Conservation (phyloP, 805 yeast genomes). For the Wickerhamomyces kurtzmanii region DNA sequence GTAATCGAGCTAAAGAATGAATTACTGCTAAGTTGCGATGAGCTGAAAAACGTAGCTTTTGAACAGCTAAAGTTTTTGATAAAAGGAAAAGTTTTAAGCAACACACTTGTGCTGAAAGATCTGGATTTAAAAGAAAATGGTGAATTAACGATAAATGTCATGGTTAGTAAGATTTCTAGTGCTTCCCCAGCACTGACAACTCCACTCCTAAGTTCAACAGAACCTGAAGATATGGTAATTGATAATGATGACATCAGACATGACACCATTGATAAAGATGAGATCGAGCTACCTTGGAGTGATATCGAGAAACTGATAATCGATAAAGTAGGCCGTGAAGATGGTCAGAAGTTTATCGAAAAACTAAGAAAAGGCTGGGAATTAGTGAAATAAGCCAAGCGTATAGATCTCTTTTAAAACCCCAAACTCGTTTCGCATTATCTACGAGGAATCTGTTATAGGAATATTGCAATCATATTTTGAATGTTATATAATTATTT, state of each 20-base stretch:
- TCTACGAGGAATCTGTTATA: not conserved
- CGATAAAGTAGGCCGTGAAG: conserved; percentile 20
- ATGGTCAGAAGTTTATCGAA: conserved; percentile 17
- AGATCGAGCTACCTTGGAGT: conserved; percentile 30
- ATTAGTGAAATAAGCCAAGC: conserved; percentile 14
- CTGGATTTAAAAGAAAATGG: conserved; percentile 13
- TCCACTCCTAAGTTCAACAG: conserved; percentile 1
- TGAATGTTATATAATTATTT: conserved; percentile 7
- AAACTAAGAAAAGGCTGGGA: conserved; percentile 32
- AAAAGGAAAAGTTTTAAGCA: conserved; percentile 56
- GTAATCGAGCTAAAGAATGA: too few species aligned
- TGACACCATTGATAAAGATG: conserved; percentile 1
- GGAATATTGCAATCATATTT: not conserved
- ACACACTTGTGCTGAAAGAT: conserved; percentile 29
- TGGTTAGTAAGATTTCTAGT: conserved; percentile 24
- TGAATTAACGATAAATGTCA: conserved; percentile 30
- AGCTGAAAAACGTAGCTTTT: conserved; percentile 22
- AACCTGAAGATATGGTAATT: not conserved
- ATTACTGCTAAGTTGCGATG: too few species aligned
- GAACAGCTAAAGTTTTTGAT: conserved; percentile 39
- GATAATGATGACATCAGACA: too few species aligned
- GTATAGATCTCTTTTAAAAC: not conserved
- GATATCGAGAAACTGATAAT: conserved; percentile 26
- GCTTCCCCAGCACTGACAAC: conserved; percentile 3
- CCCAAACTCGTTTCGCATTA: conserved; percentile 2